Conservation (phyloP, 225 moss, liverwort and hornwort species). For the Straminergon stramineum region DNA sequence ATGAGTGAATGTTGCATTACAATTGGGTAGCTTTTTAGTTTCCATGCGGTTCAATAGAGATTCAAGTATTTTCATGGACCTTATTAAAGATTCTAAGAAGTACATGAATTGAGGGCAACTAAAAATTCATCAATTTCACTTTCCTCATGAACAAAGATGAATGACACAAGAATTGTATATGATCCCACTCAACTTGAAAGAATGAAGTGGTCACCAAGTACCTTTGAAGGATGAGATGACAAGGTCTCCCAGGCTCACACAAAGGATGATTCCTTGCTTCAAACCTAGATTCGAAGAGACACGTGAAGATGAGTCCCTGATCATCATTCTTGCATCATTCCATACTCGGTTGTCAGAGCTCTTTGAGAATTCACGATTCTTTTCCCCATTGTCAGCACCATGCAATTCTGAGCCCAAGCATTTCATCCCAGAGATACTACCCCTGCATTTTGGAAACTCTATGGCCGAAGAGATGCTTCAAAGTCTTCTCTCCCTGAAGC, state of each 20-base stretch:
- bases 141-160: too few relatives aligned
- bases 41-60: neutral
- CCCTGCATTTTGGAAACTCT: neutral
- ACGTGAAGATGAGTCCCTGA: neutral
- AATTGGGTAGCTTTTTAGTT: neutral
- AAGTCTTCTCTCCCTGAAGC: neutral
- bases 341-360: neutral
- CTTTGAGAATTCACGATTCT: neutral
- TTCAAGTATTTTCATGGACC: neutral
- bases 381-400: neutral
- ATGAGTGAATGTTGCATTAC: neutral
- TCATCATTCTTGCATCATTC: neutral
- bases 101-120: neutral
- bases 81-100: neutral
- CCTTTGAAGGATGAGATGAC: too few relatives aligned
- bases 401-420: neutral
- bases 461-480: too few relatives aligned
- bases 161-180: neutral
- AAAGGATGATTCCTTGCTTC: neutral
- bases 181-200: neutral
- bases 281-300: constrained; percentile 2
- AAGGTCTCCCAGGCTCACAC: neutral
- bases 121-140: neutral
- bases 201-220: neutral
- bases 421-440: neutral